These are phyloP conservation scores for Agrocybe pediades DNA, from an alignment of 768 basidiomycete species.

Conservation along the genomic window DNA sequence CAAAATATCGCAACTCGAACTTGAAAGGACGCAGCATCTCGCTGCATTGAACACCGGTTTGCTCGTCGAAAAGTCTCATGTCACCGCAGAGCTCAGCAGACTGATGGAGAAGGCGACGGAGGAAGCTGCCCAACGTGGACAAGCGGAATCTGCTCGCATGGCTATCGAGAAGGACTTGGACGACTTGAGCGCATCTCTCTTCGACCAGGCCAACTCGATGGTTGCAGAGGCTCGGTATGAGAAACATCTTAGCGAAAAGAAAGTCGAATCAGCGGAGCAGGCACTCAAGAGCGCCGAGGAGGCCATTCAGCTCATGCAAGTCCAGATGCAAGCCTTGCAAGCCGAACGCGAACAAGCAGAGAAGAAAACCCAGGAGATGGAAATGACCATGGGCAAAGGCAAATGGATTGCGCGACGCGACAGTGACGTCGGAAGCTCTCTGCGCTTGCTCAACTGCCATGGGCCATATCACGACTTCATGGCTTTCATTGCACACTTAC, in stretches of 20 bases:
- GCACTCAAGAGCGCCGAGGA: constrained; percentile 86
- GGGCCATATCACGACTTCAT: constrained; percentile 81
- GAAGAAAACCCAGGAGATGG: constrained; percentile 49
- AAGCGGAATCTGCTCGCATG: constrained; percentile 80
- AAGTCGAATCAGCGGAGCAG: constrained; percentile 74
- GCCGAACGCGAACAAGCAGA: constrained; percentile 68
- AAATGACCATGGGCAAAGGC: constrained; percentile 61
- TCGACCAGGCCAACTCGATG: constrained; percentile 95
- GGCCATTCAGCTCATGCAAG: constrained; percentile 80
- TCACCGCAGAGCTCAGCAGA: constrained; percentile 87
- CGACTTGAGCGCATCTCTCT: constrained; percentile 88
- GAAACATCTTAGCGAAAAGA: constrained; percentile 62
- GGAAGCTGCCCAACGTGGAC: constrained; percentile 88
- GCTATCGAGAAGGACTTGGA: constrained; percentile 95
- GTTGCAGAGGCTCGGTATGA: constrained; percentile 91
- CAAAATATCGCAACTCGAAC: constrained; percentile 78
- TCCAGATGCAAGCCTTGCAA: constrained; percentile 77
- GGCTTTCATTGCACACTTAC: constrained; percentile 75
- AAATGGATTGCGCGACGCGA: constrained; percentile 59
- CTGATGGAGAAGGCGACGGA: constrained; percentile 96
- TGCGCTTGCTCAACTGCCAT: constrained; percentile 67
- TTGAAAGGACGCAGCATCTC: constrained; percentile 85
- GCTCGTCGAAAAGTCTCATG: constrained; percentile 88
- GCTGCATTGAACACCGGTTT: constrained; percentile 89
- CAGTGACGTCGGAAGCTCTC: constrained; percentile 25